Evolutionary conservation across 495 filamentous ascomycete genomes (phyloP).

Genomic region (Melanomma pulvis-pyrius): DNA sequence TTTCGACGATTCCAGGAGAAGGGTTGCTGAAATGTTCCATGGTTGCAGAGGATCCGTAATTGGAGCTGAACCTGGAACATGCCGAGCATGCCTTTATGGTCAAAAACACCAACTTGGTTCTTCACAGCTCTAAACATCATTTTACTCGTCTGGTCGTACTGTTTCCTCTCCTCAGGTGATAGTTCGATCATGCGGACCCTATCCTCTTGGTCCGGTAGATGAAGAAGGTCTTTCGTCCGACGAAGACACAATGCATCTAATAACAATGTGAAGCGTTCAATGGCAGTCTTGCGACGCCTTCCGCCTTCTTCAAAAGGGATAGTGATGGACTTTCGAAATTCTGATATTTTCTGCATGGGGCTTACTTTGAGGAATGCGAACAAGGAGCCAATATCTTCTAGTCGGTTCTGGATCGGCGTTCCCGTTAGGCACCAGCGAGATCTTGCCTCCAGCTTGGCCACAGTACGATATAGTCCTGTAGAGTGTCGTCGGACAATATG

Average conservation of each 20-base stretch:
- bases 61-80: constrained; percentile 29
- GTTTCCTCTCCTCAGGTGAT: constrained; percentile 1
- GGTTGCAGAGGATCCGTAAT: constrained; percentile 30
- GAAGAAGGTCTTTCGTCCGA: constrained; percentile 30
- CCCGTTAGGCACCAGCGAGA: constrained; percentile 35
- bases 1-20: constrained; percentile 27
- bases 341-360: constrained; percentile 11
- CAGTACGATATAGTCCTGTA: constrained; percentile 25
- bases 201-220: constrained; percentile 23
- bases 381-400: constrained; percentile 33
- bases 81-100: constrained; percentile 19
- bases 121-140: constrained; percentile 15
- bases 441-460: constrained; percentile 14
- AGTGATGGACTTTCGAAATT: constrained; percentile 23
- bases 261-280: constrained; percentile 20
- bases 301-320: constrained; percentile 13
- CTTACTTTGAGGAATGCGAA: constrained; percentile 25
- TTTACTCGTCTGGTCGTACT: constrained; percentile 26
- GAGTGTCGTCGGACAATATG: constrained; percentile 29
- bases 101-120: constrained; percentile 21
- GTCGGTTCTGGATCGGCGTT: constrained; percentile 36
- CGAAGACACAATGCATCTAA: constrained; percentile 33
- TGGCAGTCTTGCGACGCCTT: constrained; percentile 6
- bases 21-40: constrained; percentile 23
- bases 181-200: constrained; percentile 9